These are phyloP conservation scores for Sarcocystis neurona DNA, from an alignment of 169 alveolate species.

Conservation along the genomic window DNA sequence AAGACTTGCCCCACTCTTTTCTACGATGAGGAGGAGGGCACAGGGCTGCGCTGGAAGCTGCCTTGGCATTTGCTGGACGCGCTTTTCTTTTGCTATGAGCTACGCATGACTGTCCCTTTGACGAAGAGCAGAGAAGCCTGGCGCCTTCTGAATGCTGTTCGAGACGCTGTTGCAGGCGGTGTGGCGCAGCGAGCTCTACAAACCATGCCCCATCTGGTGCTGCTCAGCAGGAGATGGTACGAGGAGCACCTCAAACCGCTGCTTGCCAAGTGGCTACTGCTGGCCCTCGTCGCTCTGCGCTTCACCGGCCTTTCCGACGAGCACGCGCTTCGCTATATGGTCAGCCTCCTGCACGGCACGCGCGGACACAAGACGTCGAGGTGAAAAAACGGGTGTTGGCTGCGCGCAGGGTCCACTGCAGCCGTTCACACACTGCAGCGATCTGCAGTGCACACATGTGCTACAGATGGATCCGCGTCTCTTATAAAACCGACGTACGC, in stretches of 20 bases:
- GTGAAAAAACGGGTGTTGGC: neutral
- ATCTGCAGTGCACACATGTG: too few relatives aligned
- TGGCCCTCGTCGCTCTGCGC: conserved; percentile 55
- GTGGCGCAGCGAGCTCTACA: conserved; percentile 72
- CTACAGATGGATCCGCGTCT: too few relatives aligned
- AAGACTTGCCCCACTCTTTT: conserved; percentile 29
- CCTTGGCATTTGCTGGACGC: conserved; percentile 86
- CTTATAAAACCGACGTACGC: too few relatives aligned
- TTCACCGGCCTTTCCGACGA: conserved; percentile 48
- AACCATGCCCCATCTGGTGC: conserved; percentile 80
- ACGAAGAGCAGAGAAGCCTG: conserved; percentile 56
- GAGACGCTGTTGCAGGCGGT: conserved; percentile 67
- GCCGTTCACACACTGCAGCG: neutral
- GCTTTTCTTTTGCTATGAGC: conserved; percentile 68
- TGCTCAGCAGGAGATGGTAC: conserved; percentile 74
- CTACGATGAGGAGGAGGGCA: conserved; percentile 27
- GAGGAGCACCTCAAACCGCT: conserved; percentile 71
- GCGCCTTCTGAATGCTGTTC: conserved; percentile 38
- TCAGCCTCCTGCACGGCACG: conserved; percentile 17
- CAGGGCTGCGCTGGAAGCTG: conserved; percentile 79
- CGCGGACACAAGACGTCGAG: neutral
- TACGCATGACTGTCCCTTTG: conserved; percentile 30
- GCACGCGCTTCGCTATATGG: conserved; percentile 59
- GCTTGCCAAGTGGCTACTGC: conserved; percentile 73
- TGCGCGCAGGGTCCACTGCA: neutral